Percentiles rank a stretch among this genome's conserved stretches.
phyloP scores from a whole-genome alignment of 495 filamentous ascomycete genomes.

The Collariella sp. region DNA sequence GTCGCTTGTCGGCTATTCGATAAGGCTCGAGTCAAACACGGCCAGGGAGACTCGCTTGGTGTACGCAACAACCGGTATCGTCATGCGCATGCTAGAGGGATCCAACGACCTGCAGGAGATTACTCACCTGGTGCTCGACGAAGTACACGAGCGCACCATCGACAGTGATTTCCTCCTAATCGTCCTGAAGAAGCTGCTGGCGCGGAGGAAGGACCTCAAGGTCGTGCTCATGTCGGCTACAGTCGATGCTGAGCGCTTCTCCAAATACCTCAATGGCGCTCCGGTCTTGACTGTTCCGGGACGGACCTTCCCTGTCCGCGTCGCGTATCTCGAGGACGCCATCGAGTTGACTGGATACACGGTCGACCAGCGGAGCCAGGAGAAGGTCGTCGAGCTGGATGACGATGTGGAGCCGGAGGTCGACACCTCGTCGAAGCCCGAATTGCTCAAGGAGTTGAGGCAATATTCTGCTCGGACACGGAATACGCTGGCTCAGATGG shows the following conservation, averaged over 20 bases:
- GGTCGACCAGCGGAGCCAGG: constrained; percentile 41
- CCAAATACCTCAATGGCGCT: constrained; percentile 72
- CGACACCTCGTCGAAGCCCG: constrained; percentile 37
- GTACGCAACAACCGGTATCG: constrained; percentile 82
- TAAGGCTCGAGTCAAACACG: constrained; percentile 83
- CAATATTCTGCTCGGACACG: constrained; percentile 66
- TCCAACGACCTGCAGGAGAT: constrained; percentile 77
- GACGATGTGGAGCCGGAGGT: constrained; percentile 48
- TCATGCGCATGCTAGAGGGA: constrained; percentile 92
- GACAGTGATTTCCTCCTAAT: constrained; percentile 93
- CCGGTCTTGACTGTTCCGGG: constrained; percentile 85
- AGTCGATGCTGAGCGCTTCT: constrained; percentile 84
- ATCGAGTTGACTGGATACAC: constrained; percentile 71
- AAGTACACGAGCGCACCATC: constrained; percentile 90
- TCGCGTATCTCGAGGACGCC: constrained; percentile 84
- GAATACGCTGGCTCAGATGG: constrained; percentile 61
- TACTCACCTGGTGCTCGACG: constrained; percentile 87
- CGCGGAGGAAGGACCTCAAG: constrained; percentile 59
- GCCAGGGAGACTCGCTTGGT: constrained; percentile 70
- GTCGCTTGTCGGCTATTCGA: constrained; percentile 88
- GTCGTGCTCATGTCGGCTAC: constrained; percentile 96
- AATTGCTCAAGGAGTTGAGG: constrained; percentile 48
- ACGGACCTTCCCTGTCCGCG: constrained; percentile 83
- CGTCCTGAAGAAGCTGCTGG: constrained; percentile 72
- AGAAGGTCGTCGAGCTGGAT: constrained; percentile 44